Evolutionary conservation across 2,329 filamentous ascomycete genomes (phyloP).

Genomic region (Colletotrichum magnum): DNA sequence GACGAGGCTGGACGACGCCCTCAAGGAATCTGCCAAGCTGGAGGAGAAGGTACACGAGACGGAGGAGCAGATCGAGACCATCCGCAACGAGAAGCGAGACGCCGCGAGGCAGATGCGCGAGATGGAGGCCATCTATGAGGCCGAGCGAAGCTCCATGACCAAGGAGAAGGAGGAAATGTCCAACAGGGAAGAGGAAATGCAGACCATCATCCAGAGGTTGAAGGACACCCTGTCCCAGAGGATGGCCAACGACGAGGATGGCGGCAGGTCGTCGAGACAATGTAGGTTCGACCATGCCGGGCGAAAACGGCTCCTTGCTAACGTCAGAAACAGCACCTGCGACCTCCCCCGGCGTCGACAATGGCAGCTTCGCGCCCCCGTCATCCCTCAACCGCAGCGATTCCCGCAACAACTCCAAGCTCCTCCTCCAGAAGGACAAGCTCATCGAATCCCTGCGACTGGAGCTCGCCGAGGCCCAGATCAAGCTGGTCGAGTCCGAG

Average conservation of each 20-base stretch:
- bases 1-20: conserved; percentile 86
- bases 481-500: conserved; percentile 94
- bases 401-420: conserved; percentile 89
- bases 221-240: conserved; percentile 90
- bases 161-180: conserved; percentile 93
- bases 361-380: conserved; percentile 87
- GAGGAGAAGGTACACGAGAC: conserved; percentile 91
- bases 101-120: conserved; percentile 87
- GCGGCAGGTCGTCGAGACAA: conserved; percentile 67
- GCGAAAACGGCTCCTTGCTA: conserved; percentile 20
- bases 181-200: conserved; percentile 90
- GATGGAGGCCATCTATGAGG: conserved; percentile 92
- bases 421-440: conserved; percentile 95
- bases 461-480: conserved; percentile 94
- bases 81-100: conserved; percentile 90
- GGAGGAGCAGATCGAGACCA: conserved; percentile 84
- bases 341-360: conserved; percentile 78
- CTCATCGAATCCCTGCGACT: conserved; percentile 92
- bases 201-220: conserved; percentile 88
- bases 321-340: conserved; percentile 17
- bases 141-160: conserved; percentile 87
- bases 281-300: conserved; percentile 57
- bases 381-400: conserved; percentile 89
- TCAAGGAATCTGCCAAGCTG: conserved; percentile 85
- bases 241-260: conserved; percentile 71